Percentiles rank a stretch among this genome's conserved stretches.
phyloP scores from a whole-genome alignment of 176 grass and related monocot genomes.

The Oryza nivara region DNA sequence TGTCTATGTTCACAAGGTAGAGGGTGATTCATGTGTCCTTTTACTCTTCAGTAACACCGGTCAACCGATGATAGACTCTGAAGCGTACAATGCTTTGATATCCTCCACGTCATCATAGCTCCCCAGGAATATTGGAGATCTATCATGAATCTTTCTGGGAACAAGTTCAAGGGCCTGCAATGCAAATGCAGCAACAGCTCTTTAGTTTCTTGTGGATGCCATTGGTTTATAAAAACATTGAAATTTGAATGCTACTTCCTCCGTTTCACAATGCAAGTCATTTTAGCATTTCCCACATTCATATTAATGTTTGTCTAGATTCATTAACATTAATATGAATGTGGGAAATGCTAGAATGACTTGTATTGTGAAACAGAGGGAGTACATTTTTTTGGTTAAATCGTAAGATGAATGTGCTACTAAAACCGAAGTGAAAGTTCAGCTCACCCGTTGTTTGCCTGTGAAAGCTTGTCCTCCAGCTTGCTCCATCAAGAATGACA shows the following conservation, averaged over 20 bases:
- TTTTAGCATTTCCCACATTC: no score
- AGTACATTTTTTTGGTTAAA: neutral
- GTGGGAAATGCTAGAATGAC: no score
- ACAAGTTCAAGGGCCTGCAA: constrained; percentile 82
- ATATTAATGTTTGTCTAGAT: no score
- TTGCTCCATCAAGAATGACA: constrained; percentile 98
- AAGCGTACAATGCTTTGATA: constrained; percentile 81
- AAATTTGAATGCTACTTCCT: neutral
- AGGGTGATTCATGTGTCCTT: neutral
- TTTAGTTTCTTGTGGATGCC: constrained; percentile 14
- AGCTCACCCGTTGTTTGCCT: constrained; percentile 77
- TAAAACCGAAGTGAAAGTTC: neutral
- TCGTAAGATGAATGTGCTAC: neutral
- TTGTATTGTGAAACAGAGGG: no score
- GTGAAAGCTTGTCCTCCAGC: constrained; percentile 94
- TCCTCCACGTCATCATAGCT: constrained; percentile 94
- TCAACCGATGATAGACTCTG: constrained; percentile 43
- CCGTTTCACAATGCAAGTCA: no score
- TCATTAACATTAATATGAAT: no score
- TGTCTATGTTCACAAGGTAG: neutral
- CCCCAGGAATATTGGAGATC: constrained; percentile 91
- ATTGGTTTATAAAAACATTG: neutral
- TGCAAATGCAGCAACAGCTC: neutral
- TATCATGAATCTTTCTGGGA: constrained; percentile 70
- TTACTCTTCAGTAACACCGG: neutral